Evolutionary conservation across 2,329 filamentous ascomycete species (phyloP).

Genomic region (Calonectria leucothoes): DNA sequence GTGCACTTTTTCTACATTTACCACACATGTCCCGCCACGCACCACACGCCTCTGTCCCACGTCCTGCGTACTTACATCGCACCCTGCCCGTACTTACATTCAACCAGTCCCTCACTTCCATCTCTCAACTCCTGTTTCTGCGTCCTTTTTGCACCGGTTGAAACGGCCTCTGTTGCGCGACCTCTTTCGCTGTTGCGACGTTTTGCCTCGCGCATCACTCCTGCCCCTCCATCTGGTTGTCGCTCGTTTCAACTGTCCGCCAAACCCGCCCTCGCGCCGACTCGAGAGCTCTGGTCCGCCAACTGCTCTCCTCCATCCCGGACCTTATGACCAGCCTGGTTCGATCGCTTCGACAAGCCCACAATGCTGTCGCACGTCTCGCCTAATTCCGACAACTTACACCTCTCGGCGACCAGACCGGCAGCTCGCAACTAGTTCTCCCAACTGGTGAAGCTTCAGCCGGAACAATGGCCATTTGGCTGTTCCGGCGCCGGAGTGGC

Average conservation of each 20-base stretch:
- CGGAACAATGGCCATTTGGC: constrained; percentile 80
- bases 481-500: constrained; percentile 80
- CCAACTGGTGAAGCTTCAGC: constrained; percentile 32
- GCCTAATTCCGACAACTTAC: constrained; percentile 38
- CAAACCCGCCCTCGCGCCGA: constrained; percentile 14
- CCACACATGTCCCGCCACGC: constrained; percentile 45
- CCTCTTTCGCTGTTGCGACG: constrained; percentile 11
- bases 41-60: constrained; percentile 32
- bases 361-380: constrained; percentile 45
- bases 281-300: constrained; percentile 37
- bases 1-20: constrained; percentile 41
- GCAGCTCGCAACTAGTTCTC: constrained; percentile 36
- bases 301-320: constrained; percentile 31
- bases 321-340: constrained; percentile 40
- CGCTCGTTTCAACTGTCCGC: constrained; percentile 27
- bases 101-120: constrained; percentile 31
- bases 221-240: constrained; percentile 26
- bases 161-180: constrained; percentile 28
- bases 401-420: constrained; percentile 37
- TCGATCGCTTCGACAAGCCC: constrained; percentile 38
- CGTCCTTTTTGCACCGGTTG: constrained; percentile 21
- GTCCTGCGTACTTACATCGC: constrained; percentile 39
- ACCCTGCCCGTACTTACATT: constrained; percentile 31
- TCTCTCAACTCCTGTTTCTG: constrained; percentile 23
- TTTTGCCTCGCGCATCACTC: constrained; percentile 28